Conservation (phyloP, 352 stramenopile species). For the Poterioochromonas sp. region DNA sequence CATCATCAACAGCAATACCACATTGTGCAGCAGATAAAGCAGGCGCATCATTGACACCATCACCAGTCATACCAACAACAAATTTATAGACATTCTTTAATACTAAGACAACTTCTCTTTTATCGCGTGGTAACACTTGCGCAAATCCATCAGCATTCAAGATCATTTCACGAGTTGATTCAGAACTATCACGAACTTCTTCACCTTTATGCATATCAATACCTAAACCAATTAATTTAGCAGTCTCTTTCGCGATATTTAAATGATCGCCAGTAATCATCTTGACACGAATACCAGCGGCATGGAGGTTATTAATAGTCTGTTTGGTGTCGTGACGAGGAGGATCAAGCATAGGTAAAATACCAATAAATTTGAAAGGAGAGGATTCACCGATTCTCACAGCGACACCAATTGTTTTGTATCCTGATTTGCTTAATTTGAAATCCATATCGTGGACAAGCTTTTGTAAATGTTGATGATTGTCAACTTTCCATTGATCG, state of each 20-base stretch:
- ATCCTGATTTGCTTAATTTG: slow-evolving; percentile 46
- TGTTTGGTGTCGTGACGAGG: slow-evolving; percentile 82
- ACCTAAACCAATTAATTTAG: slow-evolving; percentile 73
- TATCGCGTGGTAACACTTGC: slow-evolving; percentile 81
- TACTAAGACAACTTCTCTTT: slow-evolving; percentile 73
- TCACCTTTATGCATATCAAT: slow-evolving; percentile 41
- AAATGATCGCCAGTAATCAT: slow-evolving; percentile 90
- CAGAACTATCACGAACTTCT: slow-evolving; percentile 41
- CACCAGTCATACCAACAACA: slow-evolving; percentile 61
- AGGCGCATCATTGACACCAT: slow-evolving; percentile 75
- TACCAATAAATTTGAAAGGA: slow-evolving; percentile 80
- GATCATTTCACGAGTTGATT: slow-evolving; percentile 61
- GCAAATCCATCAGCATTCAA: slow-evolving; percentile 82
- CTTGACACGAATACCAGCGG: slow-evolving; percentile 81
- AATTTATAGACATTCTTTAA: slow-evolving; percentile 62
- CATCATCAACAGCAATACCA: slow-evolving; percentile 75
- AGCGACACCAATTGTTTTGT: slow-evolving; percentile 58
- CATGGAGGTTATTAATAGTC: slow-evolving; percentile 75
- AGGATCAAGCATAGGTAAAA: slow-evolving; percentile 88
- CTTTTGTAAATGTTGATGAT: not conserved
- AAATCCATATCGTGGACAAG: slow-evolving; percentile 34
- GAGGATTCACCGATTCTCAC: slow-evolving; percentile 49
- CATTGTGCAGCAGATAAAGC: slow-evolving; percentile 73
- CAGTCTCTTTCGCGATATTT: slow-evolving; percentile 82
- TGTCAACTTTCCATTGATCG: slow-evolving; percentile 47